Base-by-base conservation (phyloP, 1,284 basidiomycete genomes). In the Mycosarcoma maydis region DNA sequence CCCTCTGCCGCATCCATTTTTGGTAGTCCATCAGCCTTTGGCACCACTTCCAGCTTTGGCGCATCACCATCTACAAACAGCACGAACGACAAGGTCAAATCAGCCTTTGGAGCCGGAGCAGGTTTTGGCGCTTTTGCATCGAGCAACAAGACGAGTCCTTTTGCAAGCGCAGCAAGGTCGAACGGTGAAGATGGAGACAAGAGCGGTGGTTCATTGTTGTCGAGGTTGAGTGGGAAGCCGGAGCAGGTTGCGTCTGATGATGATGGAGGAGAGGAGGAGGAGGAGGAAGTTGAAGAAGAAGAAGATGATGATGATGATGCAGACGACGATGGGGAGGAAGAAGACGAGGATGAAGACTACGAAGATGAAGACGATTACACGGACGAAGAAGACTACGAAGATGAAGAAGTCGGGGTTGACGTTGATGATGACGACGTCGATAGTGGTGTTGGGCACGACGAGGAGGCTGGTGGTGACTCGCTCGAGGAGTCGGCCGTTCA, bases 301-400 rank as follows among this genome's bases (percentile, higher is more conserved):
- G 64, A 52, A 89, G 84, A 22, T 88, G 88, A 47, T 89, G 58
- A 23, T 88, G 88, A 20, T 90, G 85, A 60, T 4, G 56, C 59
- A 3, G 46, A 57, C 6, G 56, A 65, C 6, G 61, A 17, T 3
- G 58, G 53, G 61, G 24, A 89, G 77, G 65, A 72, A 41, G 61
- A 72, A 3, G 54, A 27, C 4, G 61, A 52, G 13, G 67, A 68
- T 22, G 64, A 56, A 20, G 76, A 59, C 4, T 76, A 68, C 29
- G 69, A 64, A 2, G 46, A 64, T 3, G 44, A 59, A 5, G 37
- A 58, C 3, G 57, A 68, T 48, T 48, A 49, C n/a, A 66, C 57
- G 14, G 40, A 72, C 3, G 56, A 78, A 9, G 71, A 74, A 5
- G 43, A 72, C n/a, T 40, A 75, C 39, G 48, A 72, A 23, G 74